phyloP scores from a whole-genome alignment of 495 filamentous ascomycete genomes.

The Acidiella bohemica region DNA sequence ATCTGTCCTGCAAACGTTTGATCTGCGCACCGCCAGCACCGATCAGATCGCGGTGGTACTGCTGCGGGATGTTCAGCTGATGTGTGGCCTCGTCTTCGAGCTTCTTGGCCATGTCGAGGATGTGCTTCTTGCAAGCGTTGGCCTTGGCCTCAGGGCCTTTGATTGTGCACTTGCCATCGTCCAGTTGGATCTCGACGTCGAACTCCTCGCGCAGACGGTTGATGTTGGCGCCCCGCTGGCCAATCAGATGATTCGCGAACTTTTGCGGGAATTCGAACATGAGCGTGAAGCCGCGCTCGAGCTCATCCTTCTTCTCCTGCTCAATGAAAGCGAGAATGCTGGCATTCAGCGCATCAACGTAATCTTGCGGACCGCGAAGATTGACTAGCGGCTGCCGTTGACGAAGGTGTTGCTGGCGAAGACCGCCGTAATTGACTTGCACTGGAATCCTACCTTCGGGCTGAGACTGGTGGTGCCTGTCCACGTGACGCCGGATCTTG shows the following conservation, averaged over 20 bases:
- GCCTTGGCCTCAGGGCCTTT: slow-evolving; percentile 68
- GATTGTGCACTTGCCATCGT: slow-evolving; percentile 55
- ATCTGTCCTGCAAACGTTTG: slow-evolving; percentile 65
- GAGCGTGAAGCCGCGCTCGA: slow-evolving; percentile 70
- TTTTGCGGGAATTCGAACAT: slow-evolving; percentile 90
- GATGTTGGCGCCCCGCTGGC: slow-evolving; percentile 83
- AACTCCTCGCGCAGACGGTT: slow-evolving; percentile 91
- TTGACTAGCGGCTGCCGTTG: slow-evolving; percentile 33
- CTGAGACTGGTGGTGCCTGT: slow-evolving; percentile 57
- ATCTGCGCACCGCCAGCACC: slow-evolving; percentile 52
- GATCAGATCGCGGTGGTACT: slow-evolving; percentile 68
- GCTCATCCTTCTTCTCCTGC: slow-evolving; percentile 72
- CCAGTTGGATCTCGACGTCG: slow-evolving; percentile 90
- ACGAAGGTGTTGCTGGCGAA: slow-evolving; percentile 11
- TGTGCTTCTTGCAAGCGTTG: slow-evolving; percentile 65
- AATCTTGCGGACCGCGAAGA: slow-evolving; percentile 59
- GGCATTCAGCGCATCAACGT: slow-evolving; percentile 53
- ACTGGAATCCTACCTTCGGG: slow-evolving; percentile 56
- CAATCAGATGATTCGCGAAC: slow-evolving; percentile 84
- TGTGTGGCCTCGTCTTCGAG: slow-evolving; percentile 80
- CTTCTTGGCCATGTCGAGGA: slow-evolving; percentile 59
- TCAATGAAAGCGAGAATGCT: slow-evolving; percentile 66
- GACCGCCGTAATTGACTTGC: slow-evolving; percentile 44
- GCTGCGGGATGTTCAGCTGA: slow-evolving; percentile 71
- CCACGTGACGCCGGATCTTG: slow-evolving; percentile 64